Evolutionary conservation across 148 eudicot genomes (phyloP).

Genomic region (Amaranthus hypochondriacus): DNA sequence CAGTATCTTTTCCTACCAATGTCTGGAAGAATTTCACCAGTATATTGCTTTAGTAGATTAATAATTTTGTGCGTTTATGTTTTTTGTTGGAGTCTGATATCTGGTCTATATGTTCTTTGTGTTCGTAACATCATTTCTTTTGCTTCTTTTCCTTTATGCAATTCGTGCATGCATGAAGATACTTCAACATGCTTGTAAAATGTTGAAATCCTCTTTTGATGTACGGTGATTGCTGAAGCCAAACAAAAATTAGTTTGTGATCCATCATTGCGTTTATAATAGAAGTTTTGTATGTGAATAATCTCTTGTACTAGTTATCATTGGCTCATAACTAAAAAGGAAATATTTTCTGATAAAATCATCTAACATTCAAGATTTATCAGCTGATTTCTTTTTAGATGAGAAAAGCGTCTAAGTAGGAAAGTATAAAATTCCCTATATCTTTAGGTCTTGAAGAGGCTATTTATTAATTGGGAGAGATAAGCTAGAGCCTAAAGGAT

Average conservation of each 20-base stretch:
- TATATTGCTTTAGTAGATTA: background rate
- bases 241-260: too few relatives aligned
- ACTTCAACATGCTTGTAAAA: background rate
- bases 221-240: background rate
- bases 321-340: background rate
- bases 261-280: too few relatives aligned
- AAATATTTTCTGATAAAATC: background rate
- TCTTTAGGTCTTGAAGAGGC: background rate
- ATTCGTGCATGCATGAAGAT: background rate
- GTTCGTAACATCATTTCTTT: background rate
- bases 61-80: background rate
- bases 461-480: background rate
- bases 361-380: background rate
- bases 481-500: background rate
- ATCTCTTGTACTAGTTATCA: background rate
- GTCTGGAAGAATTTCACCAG: background rate
- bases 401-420: background rate
- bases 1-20: conserved; percentile 8
- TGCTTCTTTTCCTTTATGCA: background rate
- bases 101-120: background rate
- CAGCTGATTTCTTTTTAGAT: background rate
- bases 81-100: background rate
- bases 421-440: background rate
- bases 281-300: background rate
- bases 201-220: background rate